Evolutionary conservation across 805 yeast species (phyloP), one percentile per base, ranked within the genome.

Genomic region (Starmerella asiatica): DNA sequence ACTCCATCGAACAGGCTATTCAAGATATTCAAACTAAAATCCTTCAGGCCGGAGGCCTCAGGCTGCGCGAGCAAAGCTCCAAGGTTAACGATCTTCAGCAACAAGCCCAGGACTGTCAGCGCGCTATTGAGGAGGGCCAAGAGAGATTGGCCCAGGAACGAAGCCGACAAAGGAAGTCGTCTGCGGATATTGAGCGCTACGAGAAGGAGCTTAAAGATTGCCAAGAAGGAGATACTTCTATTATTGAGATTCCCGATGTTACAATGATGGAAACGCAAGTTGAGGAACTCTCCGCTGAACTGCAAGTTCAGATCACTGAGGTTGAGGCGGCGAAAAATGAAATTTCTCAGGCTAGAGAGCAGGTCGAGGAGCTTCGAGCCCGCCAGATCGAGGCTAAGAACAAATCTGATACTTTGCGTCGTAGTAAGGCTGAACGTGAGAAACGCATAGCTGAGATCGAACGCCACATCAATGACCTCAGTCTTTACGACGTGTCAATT

Each of bases 31-130:
- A 84, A 49, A 81, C 77, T 41, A 70, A 76, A 53, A 83, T 91
- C 29, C 74, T 86, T 81, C 77, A 80, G 36, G 78, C 83, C 39
- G 99, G 99, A 39, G 99, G 99, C 44, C 77, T 81, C 7, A 75
- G 75, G 45, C 65, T 91, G 47, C 44, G 52, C 2, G 57, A 80
- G 44, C 95, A 85, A 52, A 79, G 75, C 45, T 72, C 93, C 1
- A 79, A 75, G 53, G 94, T 91, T 7, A 85, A 76, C 50, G 79
- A 93, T 1, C 64, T 79, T 56, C 75, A 12, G 63, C 61, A 27
- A 71, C 72, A 32, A 75, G 73, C 50, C 65, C 12, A 18, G 3
- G 37, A 41, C 11, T 34, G 28, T 9, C 40, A 32, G 11, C 30
- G 15, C 32, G 36, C 75, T 12, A 66, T 76, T 4, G 70, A 69